phyloP scores from a whole-genome alignment of 768 basidiomycete species.

The Panellus pusillus region DNA sequence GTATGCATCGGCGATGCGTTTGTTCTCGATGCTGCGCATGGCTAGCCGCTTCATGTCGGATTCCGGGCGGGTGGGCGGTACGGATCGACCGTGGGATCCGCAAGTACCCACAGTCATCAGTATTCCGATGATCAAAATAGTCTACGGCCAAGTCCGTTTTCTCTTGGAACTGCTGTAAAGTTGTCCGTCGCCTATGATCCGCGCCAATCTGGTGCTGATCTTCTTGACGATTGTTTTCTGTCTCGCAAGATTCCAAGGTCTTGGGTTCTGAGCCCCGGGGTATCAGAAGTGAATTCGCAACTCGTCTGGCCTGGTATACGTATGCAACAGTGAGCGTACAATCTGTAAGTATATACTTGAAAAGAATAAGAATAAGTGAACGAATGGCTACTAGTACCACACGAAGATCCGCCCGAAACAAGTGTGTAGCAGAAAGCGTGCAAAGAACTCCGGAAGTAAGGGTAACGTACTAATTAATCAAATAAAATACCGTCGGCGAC shows the following conservation, averaged over 20 bases:
- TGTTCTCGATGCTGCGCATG: conserved; percentile 38
- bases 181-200: conserved; percentile 15
- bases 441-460: conserved; percentile 2
- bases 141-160: conserved; percentile 56
- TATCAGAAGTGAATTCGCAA: conserved; percentile 49
- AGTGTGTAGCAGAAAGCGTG: too few species aligned
- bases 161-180: conserved; percentile 50
- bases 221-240: background rate
- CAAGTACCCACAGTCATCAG: conserved; percentile 43
- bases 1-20: conserved; percentile 54
- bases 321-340: background rate
- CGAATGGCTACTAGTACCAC: too few species aligned
- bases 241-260: too few species aligned
- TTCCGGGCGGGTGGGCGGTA: conserved; percentile 42
- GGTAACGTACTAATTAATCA: conserved; percentile 18
- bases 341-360: background rate
- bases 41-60: conserved; percentile 27
- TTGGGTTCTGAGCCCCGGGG: background rate
- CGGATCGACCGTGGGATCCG: conserved; percentile 54
- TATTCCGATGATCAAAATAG: conserved; percentile 49
- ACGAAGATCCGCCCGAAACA: too few species aligned
- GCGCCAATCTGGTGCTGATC: background rate
- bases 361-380: too few species aligned
- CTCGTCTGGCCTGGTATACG: conserved; percentile 35
- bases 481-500: conserved; percentile 4